phyloP scores from a whole-genome alignment of 2,329 filamentous ascomycete species.

The Mycosphaerella sp. region DNA sequence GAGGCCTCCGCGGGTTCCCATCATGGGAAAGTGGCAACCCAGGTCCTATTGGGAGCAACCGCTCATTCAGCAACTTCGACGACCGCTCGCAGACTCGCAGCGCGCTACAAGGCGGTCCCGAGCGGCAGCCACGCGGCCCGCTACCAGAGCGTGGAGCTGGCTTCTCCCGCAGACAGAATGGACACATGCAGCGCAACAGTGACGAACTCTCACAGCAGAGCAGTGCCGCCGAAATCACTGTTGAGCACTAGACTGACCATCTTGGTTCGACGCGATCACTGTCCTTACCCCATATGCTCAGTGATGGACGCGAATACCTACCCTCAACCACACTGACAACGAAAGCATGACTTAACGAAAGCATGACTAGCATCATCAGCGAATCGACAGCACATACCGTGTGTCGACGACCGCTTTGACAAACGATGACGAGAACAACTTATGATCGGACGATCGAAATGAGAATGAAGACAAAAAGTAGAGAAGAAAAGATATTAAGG shows the following conservation, averaged over 20 bases:
- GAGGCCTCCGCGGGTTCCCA: constrained; percentile 54
- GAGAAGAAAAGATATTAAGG: constrained; percentile 18
- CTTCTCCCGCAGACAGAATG: constrained; percentile 54
- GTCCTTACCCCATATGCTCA: constrained; percentile 6
- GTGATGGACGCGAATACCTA: background rate
- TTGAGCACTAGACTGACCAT: constrained; percentile 46
- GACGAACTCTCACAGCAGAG: constrained; percentile 58
- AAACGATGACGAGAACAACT: constrained; percentile 15
- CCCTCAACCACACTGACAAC: constrained; percentile 1
- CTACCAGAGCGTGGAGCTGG: constrained; percentile 54
- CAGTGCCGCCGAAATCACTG: constrained; percentile 55
- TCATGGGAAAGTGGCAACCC: constrained; percentile 55
- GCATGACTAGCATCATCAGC: constrained; percentile 21
- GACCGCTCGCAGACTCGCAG: constrained; percentile 48
- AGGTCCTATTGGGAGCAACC: constrained; percentile 59
- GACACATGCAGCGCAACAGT: constrained; percentile 56
- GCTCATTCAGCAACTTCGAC: constrained; percentile 56
- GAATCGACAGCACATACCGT: constrained; percentile 11
- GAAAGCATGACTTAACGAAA: constrained; percentile 19
- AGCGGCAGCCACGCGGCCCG: constrained; percentile 58
- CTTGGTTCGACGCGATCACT: constrained; percentile 2
- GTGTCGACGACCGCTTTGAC: constrained; percentile 15
- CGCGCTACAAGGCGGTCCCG: constrained; percentile 41
- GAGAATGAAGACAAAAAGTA: constrained; percentile 21
- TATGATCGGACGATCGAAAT: constrained; percentile 21